Evolutionary conservation across 176 grass and related monocot species (phyloP), one percentile per base, ranked within the genome.

Genomic region (Canna indica): DNA sequence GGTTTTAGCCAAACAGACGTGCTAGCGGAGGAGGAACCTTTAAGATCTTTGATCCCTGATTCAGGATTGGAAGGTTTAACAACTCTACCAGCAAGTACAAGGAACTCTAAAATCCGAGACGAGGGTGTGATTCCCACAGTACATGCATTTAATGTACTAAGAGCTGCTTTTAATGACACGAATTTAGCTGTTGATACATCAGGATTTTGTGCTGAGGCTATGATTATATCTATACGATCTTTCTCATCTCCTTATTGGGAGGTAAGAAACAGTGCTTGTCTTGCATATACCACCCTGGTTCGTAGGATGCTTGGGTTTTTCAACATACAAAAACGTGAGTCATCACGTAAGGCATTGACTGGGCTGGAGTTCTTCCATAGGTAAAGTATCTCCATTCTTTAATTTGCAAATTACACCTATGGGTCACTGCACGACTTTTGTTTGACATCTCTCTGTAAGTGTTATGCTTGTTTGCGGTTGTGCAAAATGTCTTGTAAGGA

Each of bases 231-330:
- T 34, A 83, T 97, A 83, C 81, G 59, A 25, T 90, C 88, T 68
- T 91, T 97, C 81, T 90, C 79, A 68, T 97, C 93, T 81, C 81
- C 93, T 77, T 97, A 97, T 74, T 97, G 93, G 93, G 93, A 97
- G 82, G 86, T 97, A 34, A 76, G 88, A 22, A 97, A 97, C 62
- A 89, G 85, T 38, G 93, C 88, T 78, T 91, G 88, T 67, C 88
- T 97, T 76, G 86, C 93, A 61, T 97, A 97, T 67, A 92, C 93
- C 54, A 82, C 84, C 28, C 69, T 97, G 77, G 71, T 97, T 74
- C 88, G 88, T 44, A 81, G 88, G 28, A 92, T 92, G 93, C 84
- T 92, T 85, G 93, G 93, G 11, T 97, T 92, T 81, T 71, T 97
- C 57, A 97, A 97, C 76, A 78, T 90, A 68, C 93, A 90, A 64